phyloP scores from a whole-genome alignment of 208 protist species.

The Lotmaria passim region DNA sequence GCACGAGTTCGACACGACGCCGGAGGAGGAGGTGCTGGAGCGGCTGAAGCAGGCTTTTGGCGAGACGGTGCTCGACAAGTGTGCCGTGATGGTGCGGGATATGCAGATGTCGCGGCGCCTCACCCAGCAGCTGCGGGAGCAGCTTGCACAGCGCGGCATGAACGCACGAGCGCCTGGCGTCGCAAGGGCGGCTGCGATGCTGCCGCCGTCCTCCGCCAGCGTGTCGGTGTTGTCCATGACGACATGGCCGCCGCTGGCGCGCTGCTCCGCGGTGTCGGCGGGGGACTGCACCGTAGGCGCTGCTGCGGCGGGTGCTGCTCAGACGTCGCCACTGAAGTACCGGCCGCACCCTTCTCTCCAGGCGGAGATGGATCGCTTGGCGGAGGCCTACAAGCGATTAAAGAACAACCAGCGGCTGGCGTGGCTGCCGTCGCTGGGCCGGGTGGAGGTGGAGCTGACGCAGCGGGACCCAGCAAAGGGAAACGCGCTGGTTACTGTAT shows the following conservation, averaged over 20 bases:
- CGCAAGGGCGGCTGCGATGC: not conserved
- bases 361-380: slow-evolving; percentile 55
- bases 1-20: slow-evolving; percentile 82
- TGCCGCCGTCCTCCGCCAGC: slow-evolving; percentile 38
- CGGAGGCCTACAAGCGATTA: slow-evolving; percentile 60
- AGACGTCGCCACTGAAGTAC: slow-evolving; percentile 48
- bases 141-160: not conserved
- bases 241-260: slow-evolving; percentile 59
- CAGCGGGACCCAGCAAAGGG: slow-evolving; percentile 50
- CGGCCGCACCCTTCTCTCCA: slow-evolving; percentile 63
- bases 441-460: slow-evolving; percentile 63
- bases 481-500: slow-evolving; percentile 32
- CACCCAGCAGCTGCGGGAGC: slow-evolving; percentile 67
- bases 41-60: slow-evolving; percentile 87
- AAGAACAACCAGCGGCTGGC: slow-evolving; percentile 72
- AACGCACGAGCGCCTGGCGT: not conserved
- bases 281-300: slow-evolving; percentile 18
- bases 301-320: slow-evolving; percentile 23
- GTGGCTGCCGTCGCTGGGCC: slow-evolving; percentile 70
- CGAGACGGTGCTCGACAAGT: slow-evolving; percentile 69
- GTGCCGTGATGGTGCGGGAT: slow-evolving; percentile 87
- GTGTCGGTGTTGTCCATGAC: slow-evolving; percentile 77
- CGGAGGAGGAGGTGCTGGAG: slow-evolving; percentile 87
- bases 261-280: slow-evolving; percentile 28
- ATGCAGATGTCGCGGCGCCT: slow-evolving; percentile 79